phyloP scores from a whole-genome alignment of 169 alveolate species.

The Cryptosporidium baileyi region DNA sequence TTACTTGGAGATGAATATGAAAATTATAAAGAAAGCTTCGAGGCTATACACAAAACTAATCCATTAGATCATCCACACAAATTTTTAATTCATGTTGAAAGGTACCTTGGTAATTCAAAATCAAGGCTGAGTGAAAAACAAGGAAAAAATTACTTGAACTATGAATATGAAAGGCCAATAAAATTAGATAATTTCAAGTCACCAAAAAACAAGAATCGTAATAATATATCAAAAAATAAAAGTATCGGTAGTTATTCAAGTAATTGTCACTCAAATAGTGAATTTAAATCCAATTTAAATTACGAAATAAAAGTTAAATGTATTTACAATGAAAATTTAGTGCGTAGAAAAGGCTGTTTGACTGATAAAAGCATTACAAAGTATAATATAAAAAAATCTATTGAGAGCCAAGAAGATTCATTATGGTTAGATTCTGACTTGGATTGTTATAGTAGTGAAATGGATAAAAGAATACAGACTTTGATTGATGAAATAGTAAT shows the following conservation, averaged over 20 bases:
- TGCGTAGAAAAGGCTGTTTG: conserved; percentile 56
- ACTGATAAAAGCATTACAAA: conserved; percentile 56
- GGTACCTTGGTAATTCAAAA: conserved; percentile 21
- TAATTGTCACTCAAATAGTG: background rate
- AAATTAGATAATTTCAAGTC: too few species aligned
- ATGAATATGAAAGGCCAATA: background rate
- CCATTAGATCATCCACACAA: conserved; percentile 54
- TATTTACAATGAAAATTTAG: conserved; percentile 4
- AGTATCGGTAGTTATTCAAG: conserved; percentile 12
- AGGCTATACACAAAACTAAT: conserved; percentile 13
- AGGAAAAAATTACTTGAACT: background rate
- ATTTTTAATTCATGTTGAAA: conserved; percentile 47
- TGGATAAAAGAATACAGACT: conserved; percentile 28
- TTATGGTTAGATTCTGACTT: conserved; percentile 62
- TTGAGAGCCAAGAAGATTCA: conserved; percentile 6
- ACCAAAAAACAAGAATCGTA: background rate
- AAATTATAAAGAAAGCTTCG: conserved; percentile 54
- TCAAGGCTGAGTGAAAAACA: conserved; percentile 3
- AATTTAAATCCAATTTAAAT: background rate
- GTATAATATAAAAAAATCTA: background rate
- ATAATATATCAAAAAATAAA: background rate
- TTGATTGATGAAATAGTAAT: conserved; percentile 31
- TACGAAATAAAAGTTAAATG: background rate
- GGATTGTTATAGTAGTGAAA: conserved; percentile 22
- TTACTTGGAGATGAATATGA: conserved; percentile 54